These are phyloP conservation scores for Nowakowskiella sp. DNA, from an alignment of 192 early-diverging fungal species.

Conservation along the genomic window DNA sequence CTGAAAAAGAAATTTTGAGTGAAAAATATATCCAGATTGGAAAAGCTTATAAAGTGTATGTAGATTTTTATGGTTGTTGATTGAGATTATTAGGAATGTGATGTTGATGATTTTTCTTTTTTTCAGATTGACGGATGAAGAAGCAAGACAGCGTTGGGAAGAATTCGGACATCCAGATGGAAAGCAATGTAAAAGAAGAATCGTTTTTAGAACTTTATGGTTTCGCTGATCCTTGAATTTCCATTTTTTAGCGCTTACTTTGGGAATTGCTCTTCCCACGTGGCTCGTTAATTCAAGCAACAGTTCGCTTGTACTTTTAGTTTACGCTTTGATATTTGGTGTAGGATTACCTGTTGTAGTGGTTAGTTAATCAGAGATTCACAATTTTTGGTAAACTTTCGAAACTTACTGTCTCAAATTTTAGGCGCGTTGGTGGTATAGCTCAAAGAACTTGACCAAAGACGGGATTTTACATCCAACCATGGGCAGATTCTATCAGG, in stretches of 20 bases:
- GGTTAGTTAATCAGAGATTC: slow-evolving; percentile 24
- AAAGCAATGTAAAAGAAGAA: slow-evolving; percentile 51
- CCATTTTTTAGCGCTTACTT: slow-evolving; percentile 54
- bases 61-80: slow-evolving; percentile 1
- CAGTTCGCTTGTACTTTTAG: slow-evolving; percentile 64
- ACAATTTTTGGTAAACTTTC: slow-evolving; percentile 8
- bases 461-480: slow-evolving; percentile 81
- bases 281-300: slow-evolving; percentile 84
- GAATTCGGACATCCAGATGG: slow-evolving; percentile 97
- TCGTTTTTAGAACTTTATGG: slow-evolving; percentile 8
- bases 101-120: not conserved
- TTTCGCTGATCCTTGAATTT: slow-evolving; percentile 5
- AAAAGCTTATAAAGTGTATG: slow-evolving; percentile 87
- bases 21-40: slow-evolving; percentile 76
- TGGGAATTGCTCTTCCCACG: slow-evolving; percentile 90
- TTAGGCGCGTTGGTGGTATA: slow-evolving; percentile 89
- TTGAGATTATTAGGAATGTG: not conserved
- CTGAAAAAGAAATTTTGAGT: slow-evolving; percentile 60
- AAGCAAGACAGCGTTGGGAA: slow-evolving; percentile 82
- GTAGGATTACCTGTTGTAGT: slow-evolving; percentile 80
- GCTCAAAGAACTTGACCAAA: slow-evolving; percentile 78
- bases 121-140: slow-evolving; percentile 78
- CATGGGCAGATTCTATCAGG: slow-evolving; percentile 87
- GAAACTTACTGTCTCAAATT: not conserved
- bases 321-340: slow-evolving; percentile 86